Percentiles rank a stretch among this genome's conserved stretches.
phyloP scores from a whole-genome alignment of 164 flowering plant genomes.

The Brasenia schreberi region DNA sequence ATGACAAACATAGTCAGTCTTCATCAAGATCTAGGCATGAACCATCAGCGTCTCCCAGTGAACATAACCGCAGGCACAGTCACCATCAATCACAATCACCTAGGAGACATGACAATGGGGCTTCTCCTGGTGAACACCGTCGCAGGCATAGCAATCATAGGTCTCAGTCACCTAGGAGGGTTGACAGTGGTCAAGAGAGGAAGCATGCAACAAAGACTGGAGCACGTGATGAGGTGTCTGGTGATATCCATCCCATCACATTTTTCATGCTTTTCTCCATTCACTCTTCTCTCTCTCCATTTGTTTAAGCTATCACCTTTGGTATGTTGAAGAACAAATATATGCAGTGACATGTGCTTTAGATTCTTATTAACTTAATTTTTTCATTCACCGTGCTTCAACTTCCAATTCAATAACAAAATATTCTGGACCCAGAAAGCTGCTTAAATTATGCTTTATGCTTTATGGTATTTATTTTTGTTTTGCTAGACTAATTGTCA shows the following conservation, averaged over 20 bases:
- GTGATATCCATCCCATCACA: slow-evolving; percentile 26
- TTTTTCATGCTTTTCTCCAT: neutral
- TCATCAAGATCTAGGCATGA: slow-evolving; percentile 34
- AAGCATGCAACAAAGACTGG: slow-evolving; percentile 15
- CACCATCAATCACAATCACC: slow-evolving; percentile 32
- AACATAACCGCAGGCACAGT: slow-evolving; percentile 24
- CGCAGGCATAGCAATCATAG: slow-evolving; percentile 24
- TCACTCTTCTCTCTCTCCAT: neutral
- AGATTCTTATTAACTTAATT: too few relatives aligned
- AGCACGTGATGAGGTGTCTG: slow-evolving; percentile 62
- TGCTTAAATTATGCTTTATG: too few relatives aligned
- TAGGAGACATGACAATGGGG: neutral
- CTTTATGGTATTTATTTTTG: too few relatives aligned
- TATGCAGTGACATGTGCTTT: too few relatives aligned
- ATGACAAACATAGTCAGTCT: slow-evolving; percentile 26
- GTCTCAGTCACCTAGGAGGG: slow-evolving; percentile 28
- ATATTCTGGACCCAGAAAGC: too few relatives aligned
- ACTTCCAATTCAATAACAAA: too few relatives aligned
- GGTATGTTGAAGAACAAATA: too few relatives aligned
- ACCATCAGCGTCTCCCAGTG: slow-evolving; percentile 43
- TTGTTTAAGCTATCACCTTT: neutral
- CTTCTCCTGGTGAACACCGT: slow-evolving; percentile 37
- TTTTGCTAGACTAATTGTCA: too few relatives aligned
- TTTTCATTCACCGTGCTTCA: too few relatives aligned
- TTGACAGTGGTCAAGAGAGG: neutral